Evolutionary conservation across 768 basidiomycete species (phyloP).

Genomic region (Boletus rubropictus): DNA sequence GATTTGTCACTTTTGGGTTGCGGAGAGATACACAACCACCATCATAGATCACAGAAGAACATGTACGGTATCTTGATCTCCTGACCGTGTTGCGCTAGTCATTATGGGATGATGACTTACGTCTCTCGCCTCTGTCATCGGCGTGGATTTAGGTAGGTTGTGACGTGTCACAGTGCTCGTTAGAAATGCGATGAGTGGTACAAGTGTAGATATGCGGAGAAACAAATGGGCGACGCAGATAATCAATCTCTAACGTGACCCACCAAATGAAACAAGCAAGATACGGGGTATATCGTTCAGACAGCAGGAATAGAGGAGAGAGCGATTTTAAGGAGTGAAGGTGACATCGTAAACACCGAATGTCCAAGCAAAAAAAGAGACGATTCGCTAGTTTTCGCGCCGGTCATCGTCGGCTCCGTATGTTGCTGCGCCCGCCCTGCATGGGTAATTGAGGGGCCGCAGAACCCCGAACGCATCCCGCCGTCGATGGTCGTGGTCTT

Average conservation of each 20-base stretch:
- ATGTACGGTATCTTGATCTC: neutral
- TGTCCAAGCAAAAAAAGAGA: conserved; percentile 19
- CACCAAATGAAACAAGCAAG: neutral
- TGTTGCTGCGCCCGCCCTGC: conserved; percentile 26
- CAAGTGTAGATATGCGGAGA: conserved; percentile 9
- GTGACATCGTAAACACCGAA: neutral
- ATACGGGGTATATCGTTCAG: conserved; percentile 17
- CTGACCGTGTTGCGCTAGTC: no score
- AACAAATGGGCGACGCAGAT: conserved; percentile 1
- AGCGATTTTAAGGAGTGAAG: conserved; percentile 9
- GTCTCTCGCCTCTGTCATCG: conserved; percentile 12
- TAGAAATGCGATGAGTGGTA: conserved; percentile 16
- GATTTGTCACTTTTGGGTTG: conserved; percentile 86
- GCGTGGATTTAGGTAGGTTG: neutral
- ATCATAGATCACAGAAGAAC: conserved; percentile 19
- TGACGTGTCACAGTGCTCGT: neutral
- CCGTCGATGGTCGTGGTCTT: conserved; percentile 22
- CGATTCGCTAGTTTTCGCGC: neutral
- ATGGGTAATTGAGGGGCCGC: conserved; percentile 26
- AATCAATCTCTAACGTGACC: conserved; percentile 1
- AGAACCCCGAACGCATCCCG: conserved; percentile 17
- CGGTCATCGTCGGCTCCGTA: conserved; percentile 14
- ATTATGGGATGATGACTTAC: neutral
- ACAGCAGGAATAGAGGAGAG: conserved; percentile 3
- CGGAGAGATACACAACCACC: conserved; percentile 55